Conservation (phyloP, 345 rosid species). For the Durio zibethinus region DNA sequence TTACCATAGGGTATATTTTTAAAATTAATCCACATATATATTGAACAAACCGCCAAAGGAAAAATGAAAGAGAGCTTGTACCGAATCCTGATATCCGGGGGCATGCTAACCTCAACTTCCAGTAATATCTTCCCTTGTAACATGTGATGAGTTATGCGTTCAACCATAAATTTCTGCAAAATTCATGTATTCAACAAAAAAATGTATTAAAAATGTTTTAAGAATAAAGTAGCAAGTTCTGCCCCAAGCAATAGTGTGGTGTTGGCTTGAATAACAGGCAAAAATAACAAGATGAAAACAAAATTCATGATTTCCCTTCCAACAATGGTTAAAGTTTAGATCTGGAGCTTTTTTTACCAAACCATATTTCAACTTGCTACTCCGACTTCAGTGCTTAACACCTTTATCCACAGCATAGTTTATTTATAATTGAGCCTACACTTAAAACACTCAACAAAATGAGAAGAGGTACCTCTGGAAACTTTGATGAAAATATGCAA, state of each 20-base stretch:
- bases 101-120: conserved; percentile 38
- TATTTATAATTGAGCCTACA: neutral
- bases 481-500: conserved; percentile 41
- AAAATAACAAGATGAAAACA: neutral
- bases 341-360: no score
- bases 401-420: no score
- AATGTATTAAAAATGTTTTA: no score
- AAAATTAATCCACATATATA: no score
- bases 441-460: neutral
- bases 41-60: no score
- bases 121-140: conserved; percentile 62
- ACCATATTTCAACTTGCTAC: no score
- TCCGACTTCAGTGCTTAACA: no score
- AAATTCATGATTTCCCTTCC: neutral
- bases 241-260: no score
- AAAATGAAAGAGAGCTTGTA: conserved; percentile 12
- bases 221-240: no score
- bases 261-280: neutral
- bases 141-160: conserved; percentile 58
- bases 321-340: neutral
- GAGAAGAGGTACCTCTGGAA: conserved; percentile 44
- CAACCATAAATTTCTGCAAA: conserved; percentile 58
- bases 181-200: neutral
- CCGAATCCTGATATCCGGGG: conserved; percentile 30
- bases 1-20: no score